phyloP scores from a whole-genome alignment of 305 asterid species.

The Solanum hybrid region DNA sequence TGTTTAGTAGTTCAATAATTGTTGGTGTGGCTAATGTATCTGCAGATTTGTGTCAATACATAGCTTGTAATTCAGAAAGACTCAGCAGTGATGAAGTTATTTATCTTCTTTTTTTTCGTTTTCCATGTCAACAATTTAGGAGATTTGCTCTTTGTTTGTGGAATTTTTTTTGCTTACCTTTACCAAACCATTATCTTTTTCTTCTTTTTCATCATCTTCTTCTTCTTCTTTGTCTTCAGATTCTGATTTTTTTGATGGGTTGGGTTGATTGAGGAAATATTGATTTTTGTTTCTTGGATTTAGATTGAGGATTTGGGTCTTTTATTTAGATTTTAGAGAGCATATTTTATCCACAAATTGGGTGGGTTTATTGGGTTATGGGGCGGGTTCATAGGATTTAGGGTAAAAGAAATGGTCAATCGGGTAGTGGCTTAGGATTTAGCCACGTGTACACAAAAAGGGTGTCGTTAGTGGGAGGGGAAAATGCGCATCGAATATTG shows the following conservation, averaged over 20 bases:
- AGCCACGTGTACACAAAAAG: too few species aligned
- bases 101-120: constrained; percentile 12
- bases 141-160: constrained; percentile 10
- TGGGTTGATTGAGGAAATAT: too few species aligned
- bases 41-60: constrained; percentile 14
- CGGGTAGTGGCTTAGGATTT: too few species aligned
- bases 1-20: constrained; percentile 11
- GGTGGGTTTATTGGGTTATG: too few species aligned
- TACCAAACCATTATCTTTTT: background rate
- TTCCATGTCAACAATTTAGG: constrained; percentile 15
- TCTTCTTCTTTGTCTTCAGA: background rate
- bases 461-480: too few species aligned
- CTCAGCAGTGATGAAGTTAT: constrained; percentile 14
- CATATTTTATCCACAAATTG: too few species aligned
- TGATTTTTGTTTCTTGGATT: too few species aligned
- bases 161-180: constrained; percentile 11
- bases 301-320: too few species aligned
- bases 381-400: too few species aligned
- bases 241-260: background rate
- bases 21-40: constrained; percentile 13
- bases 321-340: too few species aligned
- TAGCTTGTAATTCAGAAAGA: constrained; percentile 18
- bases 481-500: too few species aligned
- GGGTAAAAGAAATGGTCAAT: too few species aligned
- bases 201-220: background rate